Base-by-base conservation (phyloP, 106 monocot genomes). In the Chionographis japonica region DNA sequence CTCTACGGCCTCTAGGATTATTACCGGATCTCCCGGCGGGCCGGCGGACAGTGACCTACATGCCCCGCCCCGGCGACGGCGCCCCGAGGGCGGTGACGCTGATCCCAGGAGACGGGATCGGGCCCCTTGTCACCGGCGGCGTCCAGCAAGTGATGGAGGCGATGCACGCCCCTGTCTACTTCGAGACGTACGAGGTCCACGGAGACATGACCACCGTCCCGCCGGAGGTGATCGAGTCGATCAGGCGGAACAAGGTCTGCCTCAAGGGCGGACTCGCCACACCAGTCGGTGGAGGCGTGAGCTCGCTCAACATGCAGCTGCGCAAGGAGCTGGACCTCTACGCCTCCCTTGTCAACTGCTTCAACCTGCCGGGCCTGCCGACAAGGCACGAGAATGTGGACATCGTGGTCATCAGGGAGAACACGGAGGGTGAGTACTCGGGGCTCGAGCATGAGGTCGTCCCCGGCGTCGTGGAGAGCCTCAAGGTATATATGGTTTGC, bases 351-450 rank as follows among this genome's bases (percentile, higher is more conserved):
- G 74, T 80, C 38, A 59, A 80, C 35, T 80, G 80, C 68, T 74
- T 74, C 50, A 80, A 74, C 56, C 51, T 80, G 51, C 50, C 63
- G 37, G 80, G 80, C 2, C 52, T 80, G 51, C 74, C 74, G 51
- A 80, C 80, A 54, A 74, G 80, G 54, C 80, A 80, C 58, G 74
- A 80, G 60, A 75, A 80, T 52, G 80, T 80, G 40, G 75, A 80
- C 58, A 80, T 80, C 5, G 80, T 80, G 56, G 80, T 80, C 37
- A 80, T 75, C 59, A 70, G 80, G 80, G 80, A 80, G 80, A 80
- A 80, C 40, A 80, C 80, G 0, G 80, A 80, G 58, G 80, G 80
- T 17, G 80, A 80, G 65, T 80, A 80, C 60, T 50, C 80, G 0
- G 80, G 80, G 1, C 42, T 80, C 18, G 80, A 80, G 64, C 80